Percentiles rank a stretch among this genome's conserved stretches.
Conservation (phyloP, 225 moss, liverwort and hornwort species). For the Sphagnum tenellum region DNA sequence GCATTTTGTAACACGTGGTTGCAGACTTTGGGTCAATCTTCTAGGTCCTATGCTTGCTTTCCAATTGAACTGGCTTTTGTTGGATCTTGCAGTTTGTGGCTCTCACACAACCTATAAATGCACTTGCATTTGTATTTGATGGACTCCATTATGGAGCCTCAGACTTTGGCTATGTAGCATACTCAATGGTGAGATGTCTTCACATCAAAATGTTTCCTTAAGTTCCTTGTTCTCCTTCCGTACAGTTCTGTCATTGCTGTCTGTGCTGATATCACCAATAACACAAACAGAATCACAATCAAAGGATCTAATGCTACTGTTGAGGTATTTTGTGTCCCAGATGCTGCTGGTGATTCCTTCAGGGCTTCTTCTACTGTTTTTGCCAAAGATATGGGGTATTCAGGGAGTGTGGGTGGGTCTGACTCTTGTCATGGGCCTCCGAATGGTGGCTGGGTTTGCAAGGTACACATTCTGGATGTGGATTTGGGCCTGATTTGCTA, state of each 20-base stretch:
- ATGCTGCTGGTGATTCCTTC: conserved; percentile 35
- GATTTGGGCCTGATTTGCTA: not conserved
- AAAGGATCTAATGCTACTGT: too few species aligned
- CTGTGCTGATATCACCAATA: too few species aligned
- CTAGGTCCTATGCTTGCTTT: too few species aligned
- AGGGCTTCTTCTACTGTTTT: conserved; percentile 10
- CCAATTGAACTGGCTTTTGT: too few species aligned
- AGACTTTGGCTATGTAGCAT: conserved; percentile 74
- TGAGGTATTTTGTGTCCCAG: conserved; percentile 4
- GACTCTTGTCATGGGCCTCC: conserved; percentile 31
- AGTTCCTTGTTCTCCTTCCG: too few species aligned
- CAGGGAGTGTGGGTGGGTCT: conserved; percentile 38
- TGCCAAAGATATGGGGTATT: conserved; percentile 35
- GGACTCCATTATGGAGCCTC: conserved; percentile 85
- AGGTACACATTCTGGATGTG: conserved; percentile 16
- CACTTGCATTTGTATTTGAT: conserved; percentile 92
- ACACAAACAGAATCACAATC: too few species aligned
- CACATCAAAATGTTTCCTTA: too few species aligned
- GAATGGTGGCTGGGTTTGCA: conserved; percentile 32
- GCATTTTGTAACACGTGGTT: too few species aligned
- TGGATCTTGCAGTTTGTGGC: conserved; percentile 62
- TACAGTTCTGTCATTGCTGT: too few species aligned
- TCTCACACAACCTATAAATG: conserved; percentile 86
- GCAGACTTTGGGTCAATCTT: too few species aligned
- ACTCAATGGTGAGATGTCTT: conserved; percentile 62